A percentile compares a stretch with the other conserved stretches of the same genome.
These are phyloP conservation scores for Luffa acutangula DNA, from an alignment of 306 rosid species.

Conservation along the genomic window DNA sequence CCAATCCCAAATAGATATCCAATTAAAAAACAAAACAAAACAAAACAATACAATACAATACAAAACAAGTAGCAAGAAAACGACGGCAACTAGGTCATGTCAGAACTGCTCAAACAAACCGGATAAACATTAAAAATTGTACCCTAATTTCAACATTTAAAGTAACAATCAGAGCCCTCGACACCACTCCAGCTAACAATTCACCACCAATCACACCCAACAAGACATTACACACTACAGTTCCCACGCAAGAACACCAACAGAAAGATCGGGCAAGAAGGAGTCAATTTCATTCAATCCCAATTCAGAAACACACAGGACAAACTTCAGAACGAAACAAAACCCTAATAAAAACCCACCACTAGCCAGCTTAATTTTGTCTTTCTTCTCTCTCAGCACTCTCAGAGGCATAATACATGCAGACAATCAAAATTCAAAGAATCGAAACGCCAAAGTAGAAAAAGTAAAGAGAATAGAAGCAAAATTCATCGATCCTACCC, in stretches of 20 bases:
- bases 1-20: background rate
- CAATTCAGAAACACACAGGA: background rate
- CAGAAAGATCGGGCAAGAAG: background rate
- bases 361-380: background rate
- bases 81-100: background rate
- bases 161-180: background rate
- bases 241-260: background rate
- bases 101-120: background rate
- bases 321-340: background rate
- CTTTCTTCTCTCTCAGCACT: background rate
- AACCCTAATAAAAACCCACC: background rate
- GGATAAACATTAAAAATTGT: background rate
- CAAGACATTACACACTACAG: background rate
- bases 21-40: background rate
- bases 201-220: background rate
- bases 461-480: background rate
- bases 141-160: background rate
- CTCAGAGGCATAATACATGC: background rate
- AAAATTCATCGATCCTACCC: constrained; percentile 5
- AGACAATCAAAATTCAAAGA: background rate
- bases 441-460: background rate
- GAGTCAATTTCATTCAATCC: background rate
- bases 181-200: background rate
- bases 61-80: background rate
- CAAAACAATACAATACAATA: too few relatives aligned